Base-by-base conservation (phyloP, 257 asterid species). In the Jasminum sambac region DNA sequence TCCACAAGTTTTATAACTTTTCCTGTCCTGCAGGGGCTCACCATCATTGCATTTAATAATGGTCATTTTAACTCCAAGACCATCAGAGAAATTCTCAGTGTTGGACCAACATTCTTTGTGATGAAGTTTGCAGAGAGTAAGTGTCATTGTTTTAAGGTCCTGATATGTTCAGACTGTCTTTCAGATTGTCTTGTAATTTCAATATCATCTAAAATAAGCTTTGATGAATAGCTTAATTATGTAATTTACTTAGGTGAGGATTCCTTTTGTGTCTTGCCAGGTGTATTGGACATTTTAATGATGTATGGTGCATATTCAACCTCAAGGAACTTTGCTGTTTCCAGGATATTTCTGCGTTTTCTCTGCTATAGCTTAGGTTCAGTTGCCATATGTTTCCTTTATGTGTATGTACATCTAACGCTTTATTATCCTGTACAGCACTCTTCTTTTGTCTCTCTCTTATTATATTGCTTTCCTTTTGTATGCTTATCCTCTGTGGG, bases 221-320 rank as follows among this genome's bases (percentile, higher is more conserved):
- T 52, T 19, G 41, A 41, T 57, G 6, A 7, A 42, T 19, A 46
- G 59, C 68, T 63, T 16, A 41, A 21, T 64, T 74, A 41, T 37
- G 26, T 61, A 38, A 70, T 74, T 67, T 72, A 63, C 68, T 42
- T 25, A 23, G n/a, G 21, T 57, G 26, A 17, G 17, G 30, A 5
- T 64, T 63, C 13, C 69, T 57, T 71, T 67, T 73, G 64, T 38
- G 59, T 61, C 67, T 69, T 50, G 14, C 26, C 68, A 95, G 98
- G 99, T 84, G 84, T 87, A 55, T 81, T 91, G 87, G 97, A 95
- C 82, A 82, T 95, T 73, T 64, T 91, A 58, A 91, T 89, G 97
- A 91, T 95, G 99, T 88, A 87, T 82, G 99, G 99, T 69, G 99
- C 99, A 59, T 95, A 91, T 76, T 83, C 97, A 57, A 87, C 98